A percentile compares a stretch with the other conserved stretches of the same genome.
These are phyloP conservation scores for Globisporangium splendens DNA, from an alignment of 352 stramenopile genomes.

Conservation along the genomic window DNA sequence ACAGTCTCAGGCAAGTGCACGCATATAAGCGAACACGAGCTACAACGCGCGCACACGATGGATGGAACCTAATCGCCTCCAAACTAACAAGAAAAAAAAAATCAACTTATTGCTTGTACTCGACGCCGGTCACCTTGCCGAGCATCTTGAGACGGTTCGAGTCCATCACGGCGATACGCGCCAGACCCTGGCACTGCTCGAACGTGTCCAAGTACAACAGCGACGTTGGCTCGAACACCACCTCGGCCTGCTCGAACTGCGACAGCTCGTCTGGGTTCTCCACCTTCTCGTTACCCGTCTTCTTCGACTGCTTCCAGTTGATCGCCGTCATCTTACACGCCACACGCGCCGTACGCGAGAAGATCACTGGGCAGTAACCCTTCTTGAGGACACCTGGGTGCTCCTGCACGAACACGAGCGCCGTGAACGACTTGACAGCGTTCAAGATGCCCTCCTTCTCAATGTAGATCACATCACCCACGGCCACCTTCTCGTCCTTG, in stretches of 20 bases:
- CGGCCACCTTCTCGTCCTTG: slow-evolving; percentile 69
- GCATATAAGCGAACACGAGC: too few relatives aligned
- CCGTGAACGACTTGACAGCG: slow-evolving; percentile 66
- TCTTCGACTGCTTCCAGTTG: slow-evolving; percentile 83
- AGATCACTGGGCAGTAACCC: slow-evolving; percentile 70
- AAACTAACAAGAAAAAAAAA: not conserved
- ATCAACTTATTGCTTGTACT: slow-evolving; percentile 36
- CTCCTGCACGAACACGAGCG: slow-evolving; percentile 73
- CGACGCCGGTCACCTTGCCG: slow-evolving; percentile 59
- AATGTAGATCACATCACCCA: slow-evolving; percentile 45
- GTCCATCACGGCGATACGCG: slow-evolving; percentile 85
- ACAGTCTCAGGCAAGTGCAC: too few relatives aligned
- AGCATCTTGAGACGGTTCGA: slow-evolving; percentile 85
- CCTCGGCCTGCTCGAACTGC: slow-evolving; percentile 74
- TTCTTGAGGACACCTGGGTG: slow-evolving; percentile 76
- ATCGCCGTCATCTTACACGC: slow-evolving; percentile 81
- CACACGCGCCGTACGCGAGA: slow-evolving; percentile 81
- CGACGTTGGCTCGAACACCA: slow-evolving; percentile 67
- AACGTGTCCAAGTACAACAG: slow-evolving; percentile 81
- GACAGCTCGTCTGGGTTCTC: slow-evolving; percentile 71
- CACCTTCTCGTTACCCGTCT: slow-evolving; percentile 76
- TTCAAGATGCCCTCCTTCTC: slow-evolving; percentile 42
- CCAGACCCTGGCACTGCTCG: slow-evolving; percentile 65
- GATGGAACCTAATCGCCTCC: too few relatives aligned
- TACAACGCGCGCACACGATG: too few relatives aligned